Conservation (phyloP, 2,329 filamentous ascomycete species). For the Geosmithia morbida region DNA sequence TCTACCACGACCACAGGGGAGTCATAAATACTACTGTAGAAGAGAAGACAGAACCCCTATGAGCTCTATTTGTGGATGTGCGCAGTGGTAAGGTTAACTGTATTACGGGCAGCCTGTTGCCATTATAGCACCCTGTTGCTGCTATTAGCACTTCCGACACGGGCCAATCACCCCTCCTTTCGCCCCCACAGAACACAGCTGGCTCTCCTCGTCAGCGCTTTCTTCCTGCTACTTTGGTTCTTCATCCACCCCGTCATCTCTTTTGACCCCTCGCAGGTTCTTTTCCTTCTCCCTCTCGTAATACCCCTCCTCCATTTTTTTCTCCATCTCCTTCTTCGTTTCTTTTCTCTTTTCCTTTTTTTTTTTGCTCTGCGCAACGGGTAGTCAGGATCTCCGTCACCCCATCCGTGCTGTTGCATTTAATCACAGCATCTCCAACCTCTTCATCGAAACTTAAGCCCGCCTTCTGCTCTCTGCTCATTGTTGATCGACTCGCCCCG, state of each 20-base stretch:
- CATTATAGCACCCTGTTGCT: too few relatives aligned
- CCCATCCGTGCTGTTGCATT: not conserved
- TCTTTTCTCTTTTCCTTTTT: conserved; percentile 5
- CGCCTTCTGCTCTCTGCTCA: not conserved
- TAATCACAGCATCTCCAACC: not conserved
- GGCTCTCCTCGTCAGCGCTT: not conserved
- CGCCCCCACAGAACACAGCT: not conserved
- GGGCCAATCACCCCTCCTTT: too few relatives aligned
- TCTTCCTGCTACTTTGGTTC: not conserved
- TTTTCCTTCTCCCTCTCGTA: conserved; percentile 1
- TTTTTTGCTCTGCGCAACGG: conserved; percentile 5
- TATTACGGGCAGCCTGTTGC: too few relatives aligned
- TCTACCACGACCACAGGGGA: too few relatives aligned
- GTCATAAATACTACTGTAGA: too few relatives aligned
- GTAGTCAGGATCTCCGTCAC: not conserved
- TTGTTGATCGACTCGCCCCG: conserved; percentile 8
- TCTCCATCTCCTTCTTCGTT: conserved; percentile 3
- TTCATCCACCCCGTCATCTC: not conserved
- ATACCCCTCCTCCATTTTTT: conserved; percentile 5
- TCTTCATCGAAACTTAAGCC: not conserved
- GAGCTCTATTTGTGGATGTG: too few relatives aligned
- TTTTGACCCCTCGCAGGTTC: not conserved
- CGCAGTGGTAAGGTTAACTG: too few relatives aligned
- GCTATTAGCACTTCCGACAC: too few relatives aligned
- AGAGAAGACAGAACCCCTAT: too few relatives aligned